These are phyloP conservation scores for Aschersonia sp. DNA, from an alignment of 2,329 filamentous ascomycete genomes.

Conservation along the genomic window DNA sequence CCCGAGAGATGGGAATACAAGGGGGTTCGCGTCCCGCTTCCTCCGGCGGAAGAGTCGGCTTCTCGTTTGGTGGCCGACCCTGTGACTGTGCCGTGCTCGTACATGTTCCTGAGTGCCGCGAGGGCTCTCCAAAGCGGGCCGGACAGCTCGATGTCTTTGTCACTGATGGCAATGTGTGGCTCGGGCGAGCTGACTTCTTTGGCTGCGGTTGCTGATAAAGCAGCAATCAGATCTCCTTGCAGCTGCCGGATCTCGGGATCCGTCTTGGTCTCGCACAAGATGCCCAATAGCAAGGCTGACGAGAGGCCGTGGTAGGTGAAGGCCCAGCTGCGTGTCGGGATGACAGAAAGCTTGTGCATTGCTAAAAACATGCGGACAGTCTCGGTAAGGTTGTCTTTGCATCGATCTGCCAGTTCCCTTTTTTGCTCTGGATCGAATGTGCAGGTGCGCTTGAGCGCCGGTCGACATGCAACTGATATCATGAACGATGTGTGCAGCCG, in stretches of 20 bases:
- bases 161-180: conserved; percentile 36
- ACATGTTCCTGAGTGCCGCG: conserved; percentile 48
- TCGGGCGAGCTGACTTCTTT: conserved; percentile 43
- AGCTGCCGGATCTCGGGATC: conserved; percentile 49
- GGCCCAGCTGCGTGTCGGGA: conserved; percentile 52
- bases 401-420: conserved; percentile 38
- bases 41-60: conserved; percentile 25
- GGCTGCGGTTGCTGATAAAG: conserved; percentile 47
- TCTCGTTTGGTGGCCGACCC: conserved; percentile 36
- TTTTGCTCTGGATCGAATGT: conserved; percentile 37
- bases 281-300: conserved; percentile 48
- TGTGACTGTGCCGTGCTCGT: conserved; percentile 46
- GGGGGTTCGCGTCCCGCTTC: conserved; percentile 30
- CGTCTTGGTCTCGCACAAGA: conserved; percentile 47
- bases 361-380: conserved; percentile 55
- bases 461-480: conserved; percentile 49
- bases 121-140: conserved; percentile 47
- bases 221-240: conserved; percentile 49
- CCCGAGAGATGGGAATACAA: conserved; percentile 10
- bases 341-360: conserved; percentile 54
- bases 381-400: conserved; percentile 48
- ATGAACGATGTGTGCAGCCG: conserved; percentile 52
- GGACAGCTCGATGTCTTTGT: conserved; percentile 47
- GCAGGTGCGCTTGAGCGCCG: conserved; percentile 42
- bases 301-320: conserved; percentile 55